Evolutionary conservation across 2,329 filamentous ascomycete genomes (phyloP).

Genomic region (Parasarocladium wereldwijsianum): DNA sequence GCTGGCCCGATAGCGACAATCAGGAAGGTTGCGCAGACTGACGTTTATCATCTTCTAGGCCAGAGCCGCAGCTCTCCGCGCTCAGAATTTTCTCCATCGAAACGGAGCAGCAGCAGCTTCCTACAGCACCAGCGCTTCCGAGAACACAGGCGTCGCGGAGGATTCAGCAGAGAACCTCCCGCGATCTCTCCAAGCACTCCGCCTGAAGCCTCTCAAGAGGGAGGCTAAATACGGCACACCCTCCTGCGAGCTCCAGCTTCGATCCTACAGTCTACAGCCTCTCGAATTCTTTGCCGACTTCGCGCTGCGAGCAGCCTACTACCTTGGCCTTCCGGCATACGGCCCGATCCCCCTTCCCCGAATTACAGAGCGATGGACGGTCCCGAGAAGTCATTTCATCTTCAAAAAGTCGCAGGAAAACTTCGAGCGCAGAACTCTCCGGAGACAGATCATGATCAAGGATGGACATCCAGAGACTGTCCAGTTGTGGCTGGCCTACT

Average conservation of each 20-base stretch:
- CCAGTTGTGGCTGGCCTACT: conserved; percentile 80
- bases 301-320: conserved; percentile 86
- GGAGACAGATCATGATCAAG: conserved; percentile 79
- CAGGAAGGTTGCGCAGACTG: too few species aligned
- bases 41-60: too few species aligned
- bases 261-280: conserved; percentile 80
- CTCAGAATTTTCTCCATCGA: too few species aligned
- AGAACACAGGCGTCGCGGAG: too few species aligned
- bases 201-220: conserved; percentile 70
- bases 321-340: conserved; percentile 70
- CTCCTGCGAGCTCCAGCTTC: conserved; percentile 79
- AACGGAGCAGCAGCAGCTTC: too few species aligned
- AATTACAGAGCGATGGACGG: conserved; percentile 87
- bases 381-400: conserved; percentile 77
- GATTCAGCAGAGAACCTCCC: too few species aligned
- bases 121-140: too few species aligned
- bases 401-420: conserved; percentile 98
- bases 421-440: conserved; percentile 80
- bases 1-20: too few species aligned
- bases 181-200: conserved; percentile 69
- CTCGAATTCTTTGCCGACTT: conserved; percentile 94
- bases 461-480: conserved; percentile 84
- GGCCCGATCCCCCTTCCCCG: conserved; percentile 78
- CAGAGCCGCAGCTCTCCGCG: too few species aligned
- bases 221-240: conserved; percentile 63